Evolutionary conservation across 2,329 filamentous ascomycete species (phyloP).

Genomic region (Trichophyton verrucosum): DNA sequence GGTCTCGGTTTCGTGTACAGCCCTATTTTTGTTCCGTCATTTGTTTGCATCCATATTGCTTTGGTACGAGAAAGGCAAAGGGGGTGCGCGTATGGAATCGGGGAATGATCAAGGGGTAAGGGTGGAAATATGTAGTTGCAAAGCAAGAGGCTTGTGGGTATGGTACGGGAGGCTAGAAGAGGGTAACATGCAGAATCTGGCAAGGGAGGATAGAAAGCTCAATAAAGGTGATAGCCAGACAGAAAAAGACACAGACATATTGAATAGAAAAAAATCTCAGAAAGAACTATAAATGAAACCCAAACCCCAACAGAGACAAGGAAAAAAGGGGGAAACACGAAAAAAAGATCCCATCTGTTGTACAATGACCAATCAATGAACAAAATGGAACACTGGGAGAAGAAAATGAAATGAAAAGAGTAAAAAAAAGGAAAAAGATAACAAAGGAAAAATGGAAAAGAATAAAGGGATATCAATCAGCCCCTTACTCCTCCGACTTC

Average conservation of each 20-base stretch:
- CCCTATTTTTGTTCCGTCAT: neutral
- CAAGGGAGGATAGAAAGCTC: neutral
- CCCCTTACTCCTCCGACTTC: neutral
- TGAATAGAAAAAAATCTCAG: neutral
- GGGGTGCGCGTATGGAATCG: neutral
- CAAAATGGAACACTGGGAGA: neutral
- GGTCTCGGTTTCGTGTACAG: neutral
- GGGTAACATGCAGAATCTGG: neutral
- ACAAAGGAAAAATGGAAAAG: slow-evolving; percentile 10
- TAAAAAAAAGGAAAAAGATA: slow-evolving; percentile 11
- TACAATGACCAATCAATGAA: neutral
- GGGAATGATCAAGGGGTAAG: neutral
- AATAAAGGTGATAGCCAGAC: neutral
- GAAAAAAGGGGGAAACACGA: neutral
- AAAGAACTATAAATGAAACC: neutral
- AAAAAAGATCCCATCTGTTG: slow-evolving; percentile 3
- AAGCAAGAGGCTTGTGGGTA: neutral
- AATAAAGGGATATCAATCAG: slow-evolving; percentile 12
- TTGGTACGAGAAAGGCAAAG: neutral
- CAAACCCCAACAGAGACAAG: neutral
- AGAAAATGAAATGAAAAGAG: slow-evolving; percentile 10
- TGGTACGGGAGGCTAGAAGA: neutral
- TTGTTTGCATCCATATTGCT: neutral
- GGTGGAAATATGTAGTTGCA: neutral
- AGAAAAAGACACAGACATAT: neutral